Conservation (phyloP, 2,329 filamentous ascomycete species). For the Talaromyces sp. region DNA sequence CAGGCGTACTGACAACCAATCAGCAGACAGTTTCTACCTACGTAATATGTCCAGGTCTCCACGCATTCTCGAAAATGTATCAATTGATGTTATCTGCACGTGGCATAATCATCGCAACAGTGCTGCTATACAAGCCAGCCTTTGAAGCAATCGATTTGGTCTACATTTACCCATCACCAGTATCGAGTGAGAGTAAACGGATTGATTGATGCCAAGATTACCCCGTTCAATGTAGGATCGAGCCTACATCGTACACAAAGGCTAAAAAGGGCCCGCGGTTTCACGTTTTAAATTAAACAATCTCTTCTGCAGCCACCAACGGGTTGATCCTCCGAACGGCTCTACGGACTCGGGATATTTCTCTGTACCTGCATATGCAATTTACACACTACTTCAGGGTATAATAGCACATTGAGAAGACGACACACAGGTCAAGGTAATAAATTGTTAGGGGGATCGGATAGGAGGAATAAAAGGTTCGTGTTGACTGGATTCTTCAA, state of each 20-base stretch:
- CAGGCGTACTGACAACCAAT: neutral
- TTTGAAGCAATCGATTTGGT: neutral
- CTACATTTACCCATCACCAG: neutral
- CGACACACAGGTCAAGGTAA: neutral
- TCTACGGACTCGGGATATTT: neutral
- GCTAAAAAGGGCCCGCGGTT: neutral
- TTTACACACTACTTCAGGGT: neutral
- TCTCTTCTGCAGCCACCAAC: neutral
- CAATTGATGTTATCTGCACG: no score
- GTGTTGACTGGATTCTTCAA: conserved; percentile 10
- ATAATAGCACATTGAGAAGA: neutral
- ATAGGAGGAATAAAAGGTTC: neutral
- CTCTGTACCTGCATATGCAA: neutral
- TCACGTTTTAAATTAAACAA: neutral
- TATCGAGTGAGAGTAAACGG: no score
- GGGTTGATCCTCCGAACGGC: neutral
- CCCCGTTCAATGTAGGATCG: neutral
- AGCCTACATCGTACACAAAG: neutral
- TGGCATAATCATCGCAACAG: no score
- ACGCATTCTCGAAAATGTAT: neutral
- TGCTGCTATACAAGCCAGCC: no score
- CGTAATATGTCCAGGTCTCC: neutral
- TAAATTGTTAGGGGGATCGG: neutral
- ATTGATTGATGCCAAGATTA: neutral
- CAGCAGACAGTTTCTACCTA: neutral